These are phyloP conservation scores for Cylindrotheca fusiformis DNA, from an alignment of 108 stramenopile species.

Conservation along the genomic window DNA sequence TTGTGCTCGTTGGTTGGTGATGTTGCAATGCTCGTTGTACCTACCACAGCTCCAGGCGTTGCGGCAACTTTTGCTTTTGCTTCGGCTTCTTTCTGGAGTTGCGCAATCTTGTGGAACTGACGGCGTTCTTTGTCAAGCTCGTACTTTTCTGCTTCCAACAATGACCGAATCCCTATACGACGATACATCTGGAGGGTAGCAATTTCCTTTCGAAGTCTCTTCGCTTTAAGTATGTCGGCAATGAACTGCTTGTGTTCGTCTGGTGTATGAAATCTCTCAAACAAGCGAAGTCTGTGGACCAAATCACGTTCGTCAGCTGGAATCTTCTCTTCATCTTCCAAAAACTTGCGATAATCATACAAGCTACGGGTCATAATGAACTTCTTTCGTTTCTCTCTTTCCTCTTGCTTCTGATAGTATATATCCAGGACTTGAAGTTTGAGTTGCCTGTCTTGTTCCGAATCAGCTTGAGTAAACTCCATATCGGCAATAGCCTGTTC, in stretches of 20 bases:
- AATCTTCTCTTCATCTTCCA: slow-evolving; percentile 51
- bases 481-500: slow-evolving; percentile 89
- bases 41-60: neutral
- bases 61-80: slow-evolving; percentile 19
- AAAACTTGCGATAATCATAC: slow-evolving; percentile 78
- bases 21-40: neutral
- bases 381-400: slow-evolving; percentile 80
- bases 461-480: slow-evolving; percentile 84
- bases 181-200: slow-evolving; percentile 93
- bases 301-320: slow-evolving; percentile 90
- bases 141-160: slow-evolving; percentile 84
- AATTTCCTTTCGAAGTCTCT: slow-evolving; percentile 89
- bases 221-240: slow-evolving; percentile 75
- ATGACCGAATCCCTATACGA: slow-evolving; percentile 73
- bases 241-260: slow-evolving; percentile 89
- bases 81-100: slow-evolving; percentile 57
- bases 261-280: slow-evolving; percentile 87
- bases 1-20: neutral
- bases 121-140: slow-evolving; percentile 79
- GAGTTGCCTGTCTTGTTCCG: slow-evolving; percentile 71
- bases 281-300: slow-evolving; percentile 83
- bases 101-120: slow-evolving; percentile 66
- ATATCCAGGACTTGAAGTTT: slow-evolving; percentile 87
- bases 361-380: slow-evolving; percentile 79
- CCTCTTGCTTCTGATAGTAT: slow-evolving; percentile 88